phyloP scores from a whole-genome alignment of 441 rosid genomes.

The Populus hybrid region DNA sequence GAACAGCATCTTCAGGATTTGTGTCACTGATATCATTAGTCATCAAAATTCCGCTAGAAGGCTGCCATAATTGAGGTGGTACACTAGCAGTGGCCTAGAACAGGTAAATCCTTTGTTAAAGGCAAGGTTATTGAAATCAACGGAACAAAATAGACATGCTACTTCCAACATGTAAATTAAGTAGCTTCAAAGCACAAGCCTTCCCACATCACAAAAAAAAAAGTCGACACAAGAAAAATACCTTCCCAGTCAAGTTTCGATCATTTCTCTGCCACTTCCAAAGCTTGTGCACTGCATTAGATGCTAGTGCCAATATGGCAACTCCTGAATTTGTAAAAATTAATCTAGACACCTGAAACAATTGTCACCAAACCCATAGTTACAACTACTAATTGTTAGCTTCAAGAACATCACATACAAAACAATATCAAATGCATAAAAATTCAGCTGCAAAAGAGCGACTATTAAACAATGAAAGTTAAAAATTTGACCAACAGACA shows the following conservation, averaged over 20 bases:
- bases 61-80: constrained; percentile 77
- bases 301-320: constrained; percentile 66
- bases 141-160: constrained; percentile 10
- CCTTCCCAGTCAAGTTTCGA: constrained; percentile 49
- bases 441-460: not conserved
- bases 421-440: not conserved
- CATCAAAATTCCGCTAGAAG: constrained; percentile 67
- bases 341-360: constrained; percentile 63
- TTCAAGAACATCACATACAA: constrained; percentile 11
- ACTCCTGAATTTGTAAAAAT: constrained; percentile 73
- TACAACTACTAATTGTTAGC: not conserved
- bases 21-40: constrained; percentile 63
- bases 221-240: constrained; percentile 13
- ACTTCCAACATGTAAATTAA: not conserved
- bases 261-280: constrained; percentile 87
- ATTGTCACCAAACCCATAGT: constrained; percentile 7
- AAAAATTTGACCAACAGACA: not conserved
- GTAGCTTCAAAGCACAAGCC: not conserved
- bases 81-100: constrained; percentile 60
- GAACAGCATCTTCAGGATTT: constrained; percentile 74
- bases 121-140: constrained; percentile 7
- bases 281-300: constrained; percentile 84
- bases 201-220: not conserved
- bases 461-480: not conserved
- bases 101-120: constrained; percentile 13